Percentiles rank a stretch among this genome's conserved stretches.
These are phyloP conservation scores for Prunus yedoensis DNA, from an alignment of 331 rosid genomes.

Conservation along the genomic window DNA sequence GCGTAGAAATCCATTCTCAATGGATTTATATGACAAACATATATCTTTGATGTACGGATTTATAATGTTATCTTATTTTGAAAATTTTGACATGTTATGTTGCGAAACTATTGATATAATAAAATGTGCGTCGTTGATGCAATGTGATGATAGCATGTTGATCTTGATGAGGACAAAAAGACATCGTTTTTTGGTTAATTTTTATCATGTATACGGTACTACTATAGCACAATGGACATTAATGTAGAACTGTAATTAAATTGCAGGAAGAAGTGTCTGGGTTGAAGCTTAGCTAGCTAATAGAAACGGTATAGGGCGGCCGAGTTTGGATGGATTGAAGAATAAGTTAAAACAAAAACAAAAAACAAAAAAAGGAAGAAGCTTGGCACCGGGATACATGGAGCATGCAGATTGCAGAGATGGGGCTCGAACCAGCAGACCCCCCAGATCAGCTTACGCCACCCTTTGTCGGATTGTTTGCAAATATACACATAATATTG, in stretches of 20 bases:
- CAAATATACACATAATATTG: too few relatives aligned
- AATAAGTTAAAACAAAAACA: neutral
- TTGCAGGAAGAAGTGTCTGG: too few relatives aligned
- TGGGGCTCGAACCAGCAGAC: conserved; percentile 23
- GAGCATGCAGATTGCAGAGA: conserved; percentile 17
- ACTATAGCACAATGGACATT: too few relatives aligned
- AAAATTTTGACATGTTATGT: neutral
- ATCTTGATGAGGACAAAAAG: too few relatives aligned
- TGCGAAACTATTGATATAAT: neutral
- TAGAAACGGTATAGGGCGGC: conserved; percentile 3
- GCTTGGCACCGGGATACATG: conserved; percentile 11
- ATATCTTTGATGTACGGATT: too few relatives aligned
- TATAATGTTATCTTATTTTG: too few relatives aligned
- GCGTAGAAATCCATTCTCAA: neutral
- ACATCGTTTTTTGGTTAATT: too few relatives aligned
- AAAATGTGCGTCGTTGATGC: too few relatives aligned
- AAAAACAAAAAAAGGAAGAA: neutral
- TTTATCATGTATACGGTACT: too few relatives aligned
- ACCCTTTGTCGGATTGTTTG: conserved; percentile 30
- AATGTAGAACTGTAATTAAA: too few relatives aligned
- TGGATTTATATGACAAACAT: neutral
- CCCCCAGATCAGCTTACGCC: conserved; percentile 23
- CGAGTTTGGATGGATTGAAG: conserved; percentile 6
- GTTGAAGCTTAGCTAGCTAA: too few relatives aligned
- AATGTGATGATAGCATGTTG: too few relatives aligned